These are phyloP conservation scores for Arabis alpina DNA, from an alignment of 345 rosid species.

Conservation along the genomic window DNA sequence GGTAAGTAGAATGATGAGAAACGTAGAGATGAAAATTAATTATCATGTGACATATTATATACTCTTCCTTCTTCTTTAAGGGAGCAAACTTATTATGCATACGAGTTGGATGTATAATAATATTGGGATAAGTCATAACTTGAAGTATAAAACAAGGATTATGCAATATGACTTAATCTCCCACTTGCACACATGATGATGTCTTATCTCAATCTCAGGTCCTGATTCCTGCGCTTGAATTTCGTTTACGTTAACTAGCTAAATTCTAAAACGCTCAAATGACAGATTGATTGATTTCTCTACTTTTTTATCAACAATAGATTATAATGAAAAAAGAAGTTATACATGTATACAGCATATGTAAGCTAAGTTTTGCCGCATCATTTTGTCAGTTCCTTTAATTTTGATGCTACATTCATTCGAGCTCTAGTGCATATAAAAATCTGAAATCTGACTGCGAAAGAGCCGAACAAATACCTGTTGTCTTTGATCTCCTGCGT, in stretches of 20 bases:
- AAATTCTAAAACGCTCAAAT: background rate
- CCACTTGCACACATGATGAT: slow-evolving; percentile 32
- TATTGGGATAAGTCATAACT: slow-evolving; percentile 9
- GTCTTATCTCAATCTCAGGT: slow-evolving; percentile 3
- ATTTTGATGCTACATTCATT: too few species aligned
- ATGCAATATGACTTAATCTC: slow-evolving; percentile 17
- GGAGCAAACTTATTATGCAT: slow-evolving; percentile 20
- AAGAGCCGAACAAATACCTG: too few species aligned
- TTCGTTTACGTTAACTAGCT: slow-evolving; percentile 28
- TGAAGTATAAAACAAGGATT: slow-evolving; percentile 39
- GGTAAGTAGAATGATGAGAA: slow-evolving; percentile 23
- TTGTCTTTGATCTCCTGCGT: too few species aligned
- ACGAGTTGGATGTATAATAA: background rate
- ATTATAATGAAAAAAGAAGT: too few species aligned
- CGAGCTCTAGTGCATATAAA: too few species aligned
- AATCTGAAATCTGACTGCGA: too few species aligned
- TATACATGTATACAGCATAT: too few species aligned
- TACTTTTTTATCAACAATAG: background rate
- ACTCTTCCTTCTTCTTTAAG: slow-evolving; percentile 22
- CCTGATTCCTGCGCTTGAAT: background rate
- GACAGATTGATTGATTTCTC: background rate
- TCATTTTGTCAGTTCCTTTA: too few species aligned
- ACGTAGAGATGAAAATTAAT: slow-evolving; percentile 36
- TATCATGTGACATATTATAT: slow-evolving; percentile 19
- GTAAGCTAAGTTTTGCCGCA: too few species aligned